These are phyloP conservation scores for Mycena vulgaris DNA, from an alignment of 768 basidiomycete genomes.

Conservation along the genomic window DNA sequence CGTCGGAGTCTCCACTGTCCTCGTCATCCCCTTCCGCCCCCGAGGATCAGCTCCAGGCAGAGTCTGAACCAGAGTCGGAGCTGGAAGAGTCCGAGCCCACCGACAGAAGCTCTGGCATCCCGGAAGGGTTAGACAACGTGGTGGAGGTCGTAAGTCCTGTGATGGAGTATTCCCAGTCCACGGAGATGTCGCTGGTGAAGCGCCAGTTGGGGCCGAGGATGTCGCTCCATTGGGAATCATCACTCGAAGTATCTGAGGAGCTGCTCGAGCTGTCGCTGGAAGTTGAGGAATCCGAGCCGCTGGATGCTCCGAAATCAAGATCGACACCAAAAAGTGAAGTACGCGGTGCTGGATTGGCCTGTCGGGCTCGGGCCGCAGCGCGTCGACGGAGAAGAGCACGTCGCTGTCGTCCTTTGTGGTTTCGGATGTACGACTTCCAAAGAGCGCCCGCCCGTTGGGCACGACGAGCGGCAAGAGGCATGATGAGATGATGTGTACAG, in stretches of 20 bases:
- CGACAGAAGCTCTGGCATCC: background rate
- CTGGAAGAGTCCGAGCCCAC: background rate
- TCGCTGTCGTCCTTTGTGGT: slow-evolving; percentile 9
- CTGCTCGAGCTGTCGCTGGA: no score
- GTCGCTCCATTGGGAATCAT: slow-evolving; percentile 1
- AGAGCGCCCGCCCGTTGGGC: background rate
- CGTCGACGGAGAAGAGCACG: background rate
- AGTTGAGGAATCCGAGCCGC: background rate
- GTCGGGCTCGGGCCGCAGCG: background rate
- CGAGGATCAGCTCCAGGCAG: background rate
- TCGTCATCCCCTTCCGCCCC: slow-evolving; percentile 13
- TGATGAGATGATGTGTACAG: no score
- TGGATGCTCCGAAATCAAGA: background rate
- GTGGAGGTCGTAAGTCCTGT: background rate
- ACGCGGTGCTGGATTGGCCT: background rate
- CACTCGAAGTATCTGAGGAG: background rate
- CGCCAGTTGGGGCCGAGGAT: slow-evolving; percentile 11
- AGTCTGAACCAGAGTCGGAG: background rate
- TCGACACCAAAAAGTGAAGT: background rate
- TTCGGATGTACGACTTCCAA: background rate
- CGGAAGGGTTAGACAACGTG: background rate
- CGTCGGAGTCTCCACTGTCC: background rate
- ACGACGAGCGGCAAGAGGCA: no score
- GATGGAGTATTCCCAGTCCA: background rate
- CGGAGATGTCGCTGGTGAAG: background rate